Evolutionary conservation across 2,329 filamentous ascomycete genomes (phyloP), one percentile per base, ranked within the genome.

Genomic region (Spiromastix sp.): DNA sequence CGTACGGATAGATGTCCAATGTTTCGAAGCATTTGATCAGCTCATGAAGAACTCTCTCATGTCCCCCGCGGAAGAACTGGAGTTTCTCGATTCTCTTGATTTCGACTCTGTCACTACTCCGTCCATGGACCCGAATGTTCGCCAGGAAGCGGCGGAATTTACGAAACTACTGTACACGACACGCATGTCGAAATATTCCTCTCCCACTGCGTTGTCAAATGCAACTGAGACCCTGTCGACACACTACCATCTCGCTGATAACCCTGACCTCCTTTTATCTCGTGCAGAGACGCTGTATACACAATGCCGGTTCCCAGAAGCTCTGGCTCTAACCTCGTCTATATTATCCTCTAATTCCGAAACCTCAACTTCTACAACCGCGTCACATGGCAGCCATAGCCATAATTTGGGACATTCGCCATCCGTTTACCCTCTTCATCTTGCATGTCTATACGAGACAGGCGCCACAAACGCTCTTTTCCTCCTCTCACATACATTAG

Each of bases 1-100:
- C 2, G 86, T 96, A 30, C 78, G 84, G 42, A 95, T 98, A 52
- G 91, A 98, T 54, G 87, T 96, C 3, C 87, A 94, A 58, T 98
- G 91, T 61, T 96, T 94, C 54, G 91, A 98, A 60, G 91, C 91
- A 0, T 96, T 98, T 54, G 87, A 95, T 50, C 87, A 96, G 64
- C 73, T 98, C 37, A 95, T 96, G 79, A 85, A 86, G 63, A 98
- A 98, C 63, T 84, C 84, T 13, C 71, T 98, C 42, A 82, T 98
- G 75, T 76, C 76, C 15, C 86, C 87, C 0, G 79, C 84, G 22
- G 87, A 95, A 59, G 87, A 95, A 55, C 85, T 89, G 73, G 74
- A 79, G 32, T 94, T 95, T 43, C 71, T 95, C 28, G 81, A 91
- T 46, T 85, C 82, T 34, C 71, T 95, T 15, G 79, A 95, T 60